Base-by-base conservation (phyloP, 2,329 filamentous ascomycete species). In the Diaporthe sp. region DNA sequence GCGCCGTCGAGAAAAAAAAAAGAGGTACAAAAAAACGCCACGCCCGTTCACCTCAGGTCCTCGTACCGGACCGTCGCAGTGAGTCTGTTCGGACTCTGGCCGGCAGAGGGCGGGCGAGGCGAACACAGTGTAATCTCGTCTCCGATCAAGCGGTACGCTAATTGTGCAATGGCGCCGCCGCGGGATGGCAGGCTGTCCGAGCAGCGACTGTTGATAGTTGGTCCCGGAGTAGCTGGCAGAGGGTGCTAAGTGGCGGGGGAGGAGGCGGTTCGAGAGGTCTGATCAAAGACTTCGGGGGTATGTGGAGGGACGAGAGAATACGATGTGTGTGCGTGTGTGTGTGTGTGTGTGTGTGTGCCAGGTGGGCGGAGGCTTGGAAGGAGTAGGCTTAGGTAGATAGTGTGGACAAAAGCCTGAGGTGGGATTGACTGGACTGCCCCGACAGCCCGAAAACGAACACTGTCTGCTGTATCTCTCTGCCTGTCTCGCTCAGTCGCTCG, bases 61-160 rank as follows among this genome's bases (percentile, higher is more conserved):
- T 30, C 44, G 66, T 61, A 53, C 66, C 68, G 44, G 66, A 59
- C 47, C 58, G 66, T 55, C 44, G 37, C 63, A 66, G 32, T 65
- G 42, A 42, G 17, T 39, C 27, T 17, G 56, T 47, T 55, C 51
- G 47, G 44, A 51, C 56, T 70, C 47, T 70, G 72, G 72, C 56
- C 66, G 56, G 72, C 72, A 73, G 72, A 71, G 68, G 32, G 66
- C 44, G 66, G 65, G 56, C 51, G 56, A 50, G 56, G 56, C 59
- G 37, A 61, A 44, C 27, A 66, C 25, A 37, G 39, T 53, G 50
- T 50, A 55, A 58, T 71, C 44, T 61, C 72, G 72, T 73, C 72
- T 71, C 72, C 66, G 66, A 55, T 71, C 47, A 55, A 53, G 30
- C 35, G 63, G 71, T 71, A 70, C 56, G 42, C 68, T 56, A 61